A percentile compares a stretch with the other conserved stretches of the same genome.
Conservation (phyloP, 805 yeast genomes). For the Lipomyces sp. region DNA sequence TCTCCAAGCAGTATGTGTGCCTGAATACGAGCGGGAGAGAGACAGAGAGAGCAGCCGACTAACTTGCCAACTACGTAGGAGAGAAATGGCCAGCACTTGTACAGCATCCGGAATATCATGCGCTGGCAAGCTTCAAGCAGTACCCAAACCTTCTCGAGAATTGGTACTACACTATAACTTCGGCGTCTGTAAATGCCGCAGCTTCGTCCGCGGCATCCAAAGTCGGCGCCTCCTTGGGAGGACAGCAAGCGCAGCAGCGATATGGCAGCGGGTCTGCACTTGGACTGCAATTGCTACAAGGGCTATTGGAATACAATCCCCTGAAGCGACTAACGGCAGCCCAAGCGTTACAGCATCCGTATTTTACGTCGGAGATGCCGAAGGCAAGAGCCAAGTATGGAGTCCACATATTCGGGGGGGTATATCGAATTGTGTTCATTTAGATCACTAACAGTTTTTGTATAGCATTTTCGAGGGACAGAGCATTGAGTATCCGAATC, state of each 20-base stretch:
- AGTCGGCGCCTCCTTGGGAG: background rate
- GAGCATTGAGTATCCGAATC: conserved; percentile 70
- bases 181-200: conserved; percentile 48
- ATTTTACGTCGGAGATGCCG: conserved; percentile 64
- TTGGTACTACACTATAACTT: conserved; percentile 87
- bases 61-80: conserved; percentile 21
- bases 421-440: background rate
- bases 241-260: background rate
- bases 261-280: conserved; percentile 30
- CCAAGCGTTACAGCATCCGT: conserved; percentile 70
- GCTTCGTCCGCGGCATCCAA: background rate
- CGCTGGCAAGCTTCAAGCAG: conserved; percentile 53
- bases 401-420: background rate
- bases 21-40: background rate
- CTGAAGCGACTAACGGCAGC: conserved; percentile 71
- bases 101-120: conserved; percentile 78
- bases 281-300: conserved; percentile 62
- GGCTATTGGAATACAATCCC: conserved; percentile 80
- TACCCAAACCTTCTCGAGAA: conserved; percentile 69
- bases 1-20: conserved; percentile 55
- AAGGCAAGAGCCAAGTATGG: conserved; percentile 55
- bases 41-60: background rate
- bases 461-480: conserved; percentile 67
- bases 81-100: conserved; percentile 76
- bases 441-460: too few species aligned